A percentile compares a stretch with the other conserved stretches of the same genome.
These are phyloP conservation scores for Cupressus sempervirens DNA, from an alignment of 75 land plant species.

Conservation along the genomic window DNA sequence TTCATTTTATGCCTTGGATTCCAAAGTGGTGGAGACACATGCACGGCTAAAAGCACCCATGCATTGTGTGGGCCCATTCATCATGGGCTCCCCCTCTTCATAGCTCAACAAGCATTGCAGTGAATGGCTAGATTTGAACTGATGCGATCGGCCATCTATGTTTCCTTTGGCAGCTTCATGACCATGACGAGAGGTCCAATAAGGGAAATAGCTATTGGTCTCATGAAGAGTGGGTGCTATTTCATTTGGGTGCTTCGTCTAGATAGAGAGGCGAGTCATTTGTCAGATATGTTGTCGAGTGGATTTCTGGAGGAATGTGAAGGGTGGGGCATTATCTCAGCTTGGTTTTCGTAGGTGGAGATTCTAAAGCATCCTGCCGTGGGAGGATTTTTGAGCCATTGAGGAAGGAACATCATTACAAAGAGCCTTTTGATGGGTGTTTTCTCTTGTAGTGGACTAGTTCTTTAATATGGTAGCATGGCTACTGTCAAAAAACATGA, in stretches of 20 bases:
- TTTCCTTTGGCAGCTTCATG: neutral
- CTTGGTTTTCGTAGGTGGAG: conserved; percentile 3
- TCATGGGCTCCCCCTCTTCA: neutral
- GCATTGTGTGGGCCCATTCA: neutral
- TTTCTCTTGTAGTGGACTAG: neutral
- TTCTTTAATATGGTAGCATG: too few relatives aligned
- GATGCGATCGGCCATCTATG: neutral
- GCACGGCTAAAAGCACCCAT: too few relatives aligned
- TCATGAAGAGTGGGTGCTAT: neutral
- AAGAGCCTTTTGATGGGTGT: conserved; percentile 15
- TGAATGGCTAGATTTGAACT: neutral
- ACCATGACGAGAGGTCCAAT: neutral
- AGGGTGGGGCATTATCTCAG: neutral
- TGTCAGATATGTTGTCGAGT: neutral
- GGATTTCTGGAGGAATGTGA: conserved; percentile 1
- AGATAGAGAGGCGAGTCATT: too few relatives aligned
- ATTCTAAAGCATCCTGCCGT: conserved; percentile 7
- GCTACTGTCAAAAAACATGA: too few relatives aligned
- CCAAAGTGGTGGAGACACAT: too few relatives aligned
- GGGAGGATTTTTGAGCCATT: conserved; percentile 14
- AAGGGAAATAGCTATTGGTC: too few relatives aligned
- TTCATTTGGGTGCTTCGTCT: neutral
- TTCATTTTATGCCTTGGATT: too few relatives aligned
- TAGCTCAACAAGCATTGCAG: neutral
- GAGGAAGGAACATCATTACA: too few relatives aligned